phyloP scores from a whole-genome alignment of 208 protist species.

The Vickermania ingenoplastis region DNA sequence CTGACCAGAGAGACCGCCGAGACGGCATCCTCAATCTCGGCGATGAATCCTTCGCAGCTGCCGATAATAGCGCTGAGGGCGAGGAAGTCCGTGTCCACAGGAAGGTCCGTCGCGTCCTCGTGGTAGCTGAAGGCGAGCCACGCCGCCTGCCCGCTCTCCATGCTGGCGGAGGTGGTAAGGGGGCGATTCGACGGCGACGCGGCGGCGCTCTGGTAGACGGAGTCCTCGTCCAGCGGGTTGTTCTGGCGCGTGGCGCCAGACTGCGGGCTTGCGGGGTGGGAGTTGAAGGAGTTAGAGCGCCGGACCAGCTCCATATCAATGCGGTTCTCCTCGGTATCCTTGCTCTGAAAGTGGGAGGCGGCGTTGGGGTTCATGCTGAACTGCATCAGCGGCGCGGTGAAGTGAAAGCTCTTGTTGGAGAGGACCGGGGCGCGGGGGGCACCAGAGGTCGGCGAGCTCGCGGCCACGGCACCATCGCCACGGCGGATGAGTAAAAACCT shows the following conservation, averaged over 20 bases:
- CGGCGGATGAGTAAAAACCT: conserved; percentile 14
- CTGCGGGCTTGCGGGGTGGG: neutral
- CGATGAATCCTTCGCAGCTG: conserved; percentile 21
- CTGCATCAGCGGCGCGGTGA: neutral
- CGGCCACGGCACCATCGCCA: neutral
- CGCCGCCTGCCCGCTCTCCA: conserved; percentile 1
- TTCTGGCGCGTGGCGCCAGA: neutral
- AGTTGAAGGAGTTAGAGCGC: neutral
- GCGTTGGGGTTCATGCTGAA: neutral
- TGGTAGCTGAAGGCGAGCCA: conserved; percentile 19
- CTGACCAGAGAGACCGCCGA: conserved; percentile 12
- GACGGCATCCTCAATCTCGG: conserved; percentile 14
- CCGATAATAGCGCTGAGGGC: conserved; percentile 17
- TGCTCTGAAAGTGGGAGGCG: neutral
- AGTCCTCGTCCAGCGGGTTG: neutral
- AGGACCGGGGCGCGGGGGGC: neutral
- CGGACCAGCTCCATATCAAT: conserved; percentile 2
- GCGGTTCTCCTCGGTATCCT: neutral
- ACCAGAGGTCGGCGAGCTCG: neutral
- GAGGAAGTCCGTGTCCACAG: conserved; percentile 21
- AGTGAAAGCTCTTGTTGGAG: neutral
- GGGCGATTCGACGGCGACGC: conserved; percentile 7
- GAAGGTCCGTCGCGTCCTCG: conserved; percentile 18
- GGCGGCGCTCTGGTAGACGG: neutral
- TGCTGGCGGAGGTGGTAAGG: neutral